phyloP scores from a whole-genome alignment of 2,329 filamentous ascomycete species.

The Nemania abortiva region DNA sequence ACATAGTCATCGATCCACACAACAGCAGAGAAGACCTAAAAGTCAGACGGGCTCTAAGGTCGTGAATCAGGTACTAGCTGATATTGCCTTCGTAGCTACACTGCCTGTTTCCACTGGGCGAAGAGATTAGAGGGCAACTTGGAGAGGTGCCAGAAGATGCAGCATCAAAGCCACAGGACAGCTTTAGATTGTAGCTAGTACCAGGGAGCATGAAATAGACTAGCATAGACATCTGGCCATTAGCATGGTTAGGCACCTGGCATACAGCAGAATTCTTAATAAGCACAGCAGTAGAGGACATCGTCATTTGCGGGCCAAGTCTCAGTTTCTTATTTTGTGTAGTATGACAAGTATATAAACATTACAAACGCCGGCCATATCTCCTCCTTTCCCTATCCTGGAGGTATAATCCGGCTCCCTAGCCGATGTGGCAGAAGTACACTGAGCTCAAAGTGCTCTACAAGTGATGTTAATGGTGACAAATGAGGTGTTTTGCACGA shows the following conservation, averaged over 20 bases:
- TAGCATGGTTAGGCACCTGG: neutral
- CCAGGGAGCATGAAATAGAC: neutral
- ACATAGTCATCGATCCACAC: neutral
- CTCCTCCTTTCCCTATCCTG: constrained; percentile 20
- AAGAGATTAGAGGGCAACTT: neutral
- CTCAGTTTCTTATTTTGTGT: neutral
- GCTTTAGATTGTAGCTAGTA: neutral
- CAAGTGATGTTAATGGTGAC: constrained; percentile 7
- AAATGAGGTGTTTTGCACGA: constrained; percentile 13
- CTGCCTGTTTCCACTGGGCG: neutral
- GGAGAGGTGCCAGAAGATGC: neutral
- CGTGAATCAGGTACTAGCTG: neutral
- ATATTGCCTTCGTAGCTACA: neutral
- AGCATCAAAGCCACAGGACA: neutral
- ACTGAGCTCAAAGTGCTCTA: constrained; percentile 12
- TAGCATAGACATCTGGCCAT: neutral
- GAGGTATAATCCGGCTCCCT: constrained; percentile 5
- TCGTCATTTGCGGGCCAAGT: neutral
- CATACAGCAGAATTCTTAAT: constrained; percentile 1
- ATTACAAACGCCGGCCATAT: constrained; percentile 30
- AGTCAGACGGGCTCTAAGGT: neutral
- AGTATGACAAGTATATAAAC: constrained; percentile 18
- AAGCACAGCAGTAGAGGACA: neutral
- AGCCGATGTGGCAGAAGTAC: constrained; percentile 3
- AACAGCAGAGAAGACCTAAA: neutral